phyloP scores from a whole-genome alignment of 2,329 filamentous ascomycete genomes.

The Ascochyta fabae region DNA sequence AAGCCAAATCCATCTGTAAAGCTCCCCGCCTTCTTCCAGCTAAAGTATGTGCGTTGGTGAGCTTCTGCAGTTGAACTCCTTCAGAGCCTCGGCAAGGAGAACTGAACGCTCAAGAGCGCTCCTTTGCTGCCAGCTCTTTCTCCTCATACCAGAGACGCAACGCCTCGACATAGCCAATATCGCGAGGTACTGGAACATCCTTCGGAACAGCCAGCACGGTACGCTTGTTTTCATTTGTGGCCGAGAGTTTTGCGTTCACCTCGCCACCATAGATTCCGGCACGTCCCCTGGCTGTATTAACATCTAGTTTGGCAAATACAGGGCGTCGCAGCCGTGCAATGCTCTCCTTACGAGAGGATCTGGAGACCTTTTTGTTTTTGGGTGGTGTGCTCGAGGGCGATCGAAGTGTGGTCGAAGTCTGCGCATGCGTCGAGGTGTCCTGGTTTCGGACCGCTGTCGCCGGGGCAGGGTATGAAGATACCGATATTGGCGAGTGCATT shows the following conservation, averaged over 20 bases:
- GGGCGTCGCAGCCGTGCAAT: background rate
- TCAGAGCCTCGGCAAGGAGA: too few relatives aligned
- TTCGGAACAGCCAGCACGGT: background rate
- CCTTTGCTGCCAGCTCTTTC: background rate
- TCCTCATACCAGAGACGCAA: background rate
- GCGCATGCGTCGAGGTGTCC: background rate
- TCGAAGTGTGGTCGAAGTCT: background rate
- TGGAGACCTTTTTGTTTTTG: background rate
- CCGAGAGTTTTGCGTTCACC: background rate
- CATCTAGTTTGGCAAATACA: background rate
- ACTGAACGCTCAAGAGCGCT: too few relatives aligned
- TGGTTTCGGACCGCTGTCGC: background rate
- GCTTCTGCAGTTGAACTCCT: too few relatives aligned
- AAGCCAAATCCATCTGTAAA: too few relatives aligned
- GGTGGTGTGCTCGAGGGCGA: background rate
- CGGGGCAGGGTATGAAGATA: background rate
- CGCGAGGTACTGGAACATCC: background rate
- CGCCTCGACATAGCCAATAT: background rate
- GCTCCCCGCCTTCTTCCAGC: too few relatives aligned
- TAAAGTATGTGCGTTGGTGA: too few relatives aligned
- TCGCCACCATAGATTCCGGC: background rate
- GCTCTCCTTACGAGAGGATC: background rate
- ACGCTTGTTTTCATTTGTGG: background rate
- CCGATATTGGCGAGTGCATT: background rate
- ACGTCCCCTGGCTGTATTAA: background rate